Conservation (phyloP, 23 red algal genomes). For the Gracilaria caudata region DNA sequence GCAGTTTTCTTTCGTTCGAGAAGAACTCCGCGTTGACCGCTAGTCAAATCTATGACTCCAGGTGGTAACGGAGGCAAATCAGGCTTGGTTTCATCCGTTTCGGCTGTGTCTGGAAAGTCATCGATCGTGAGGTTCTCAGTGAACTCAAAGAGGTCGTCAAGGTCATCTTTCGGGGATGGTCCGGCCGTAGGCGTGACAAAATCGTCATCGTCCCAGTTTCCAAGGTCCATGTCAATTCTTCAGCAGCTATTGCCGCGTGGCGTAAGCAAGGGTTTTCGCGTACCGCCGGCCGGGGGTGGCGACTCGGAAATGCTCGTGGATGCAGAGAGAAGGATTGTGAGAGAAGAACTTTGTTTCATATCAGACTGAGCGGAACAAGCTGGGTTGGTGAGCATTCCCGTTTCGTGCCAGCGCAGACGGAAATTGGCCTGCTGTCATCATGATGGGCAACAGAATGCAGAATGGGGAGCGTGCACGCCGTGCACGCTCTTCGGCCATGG, state of each 20-base stretch:
- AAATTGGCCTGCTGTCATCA: neutral
- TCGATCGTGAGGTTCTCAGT: conserved; percentile 31
- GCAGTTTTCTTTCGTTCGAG: conserved; percentile 29
- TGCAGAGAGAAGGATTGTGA: neutral
- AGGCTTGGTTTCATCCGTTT: neutral
- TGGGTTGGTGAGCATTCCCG: neutral
- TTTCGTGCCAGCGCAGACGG: neutral
- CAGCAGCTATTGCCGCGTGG: neutral
- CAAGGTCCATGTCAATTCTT: conserved; percentile 14
- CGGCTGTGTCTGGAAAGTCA: conserved; percentile 12
- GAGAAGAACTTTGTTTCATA: conserved; percentile 17
- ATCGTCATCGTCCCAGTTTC: conserved; percentile 60
- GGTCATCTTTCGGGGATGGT: conserved; percentile 5
- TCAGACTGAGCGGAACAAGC: neutral
- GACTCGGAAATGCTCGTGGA: conserved; percentile 11
- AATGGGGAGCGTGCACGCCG: too few relatives aligned
- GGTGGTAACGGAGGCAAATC: conserved; percentile 42
- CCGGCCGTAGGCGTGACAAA: conserved; percentile 26
- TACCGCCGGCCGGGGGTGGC: neutral
- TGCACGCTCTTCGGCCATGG: too few relatives aligned
- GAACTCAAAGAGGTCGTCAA: conserved; percentile 66
- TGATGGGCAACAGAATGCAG: neutral
- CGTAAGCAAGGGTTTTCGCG: neutral
- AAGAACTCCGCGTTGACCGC: conserved; percentile 51
- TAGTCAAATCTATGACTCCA: conserved; percentile 22